Evolutionary conservation across 2,329 filamentous ascomycete genomes (phyloP).

Genomic region (Fonsecaea multimorphosa): DNA sequence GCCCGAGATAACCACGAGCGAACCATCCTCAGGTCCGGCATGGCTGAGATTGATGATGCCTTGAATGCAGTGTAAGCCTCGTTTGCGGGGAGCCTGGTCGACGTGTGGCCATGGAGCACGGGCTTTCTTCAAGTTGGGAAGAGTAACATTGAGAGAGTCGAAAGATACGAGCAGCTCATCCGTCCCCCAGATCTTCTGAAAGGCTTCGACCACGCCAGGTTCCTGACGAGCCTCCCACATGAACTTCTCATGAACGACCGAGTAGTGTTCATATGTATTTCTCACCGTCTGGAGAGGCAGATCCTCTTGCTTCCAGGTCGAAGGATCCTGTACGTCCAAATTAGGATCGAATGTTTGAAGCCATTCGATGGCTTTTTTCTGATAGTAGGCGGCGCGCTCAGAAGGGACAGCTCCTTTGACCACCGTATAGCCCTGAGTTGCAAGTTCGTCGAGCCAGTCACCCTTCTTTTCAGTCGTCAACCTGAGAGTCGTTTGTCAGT

Average conservation of each 20-base stretch:
- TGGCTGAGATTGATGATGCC: constrained; percentile 55
- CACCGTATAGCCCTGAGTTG: constrained; percentile 53
- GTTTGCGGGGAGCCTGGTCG: constrained; percentile 44
- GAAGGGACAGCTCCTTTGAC: constrained; percentile 54
- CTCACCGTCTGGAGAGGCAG: constrained; percentile 55
- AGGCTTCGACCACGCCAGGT: constrained; percentile 50
- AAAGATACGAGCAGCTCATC: constrained; percentile 52
- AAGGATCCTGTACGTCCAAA: constrained; percentile 45
- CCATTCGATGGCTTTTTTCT: constrained; percentile 52
- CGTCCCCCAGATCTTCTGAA: constrained; percentile 50
- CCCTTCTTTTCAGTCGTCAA: not conserved
- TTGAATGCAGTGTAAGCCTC: constrained; percentile 44
- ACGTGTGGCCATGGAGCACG: constrained; percentile 55
- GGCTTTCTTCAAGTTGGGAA: constrained; percentile 45
- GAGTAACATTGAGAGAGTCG: constrained; percentile 55
- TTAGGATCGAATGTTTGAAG: constrained; percentile 48
- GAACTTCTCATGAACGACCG: constrained; percentile 57
- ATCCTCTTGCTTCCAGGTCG: constrained; percentile 53
- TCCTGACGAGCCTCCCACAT: constrained; percentile 54
- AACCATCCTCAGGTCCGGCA: constrained; percentile 55
- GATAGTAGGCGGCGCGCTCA: constrained; percentile 49
- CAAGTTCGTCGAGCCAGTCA: constrained; percentile 37
- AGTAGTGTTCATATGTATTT: constrained; percentile 57
- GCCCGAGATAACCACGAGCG: constrained; percentile 55
- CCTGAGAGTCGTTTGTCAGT: too few relatives aligned